Percentiles rank a stretch among this genome's conserved stretches.
Conservation (phyloP, 192 early-diverging fungal genomes). For the Podochytrium sp. region DNA sequence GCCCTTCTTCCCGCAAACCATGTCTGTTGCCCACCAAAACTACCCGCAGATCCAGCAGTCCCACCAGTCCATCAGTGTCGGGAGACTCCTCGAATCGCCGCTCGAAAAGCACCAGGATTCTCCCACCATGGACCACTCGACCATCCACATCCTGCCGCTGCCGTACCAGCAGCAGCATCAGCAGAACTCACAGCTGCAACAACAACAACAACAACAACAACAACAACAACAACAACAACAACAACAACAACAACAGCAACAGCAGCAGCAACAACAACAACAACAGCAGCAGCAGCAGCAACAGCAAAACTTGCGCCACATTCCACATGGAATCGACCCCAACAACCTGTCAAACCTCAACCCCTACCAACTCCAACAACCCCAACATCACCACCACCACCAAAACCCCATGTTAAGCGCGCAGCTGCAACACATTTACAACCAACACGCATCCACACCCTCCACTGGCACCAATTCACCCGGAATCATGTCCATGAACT, state of each 20-base stretch:
- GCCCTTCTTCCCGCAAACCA: too few relatives aligned
- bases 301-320: not conserved
- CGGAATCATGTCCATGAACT: too few relatives aligned
- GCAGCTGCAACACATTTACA: too few relatives aligned
- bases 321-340: not conserved
- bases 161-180: not conserved
- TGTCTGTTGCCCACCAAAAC: too few relatives aligned
- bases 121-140: too few relatives aligned
- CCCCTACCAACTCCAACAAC: not conserved
- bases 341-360: not conserved
- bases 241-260: not conserved
- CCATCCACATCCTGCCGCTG: too few relatives aligned
- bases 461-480: not conserved
- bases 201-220: conserved; percentile 1
- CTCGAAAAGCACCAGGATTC: too few relatives aligned
- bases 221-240: not conserved
- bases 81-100: too few relatives aligned
- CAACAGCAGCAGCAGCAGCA: not conserved
- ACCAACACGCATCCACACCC: too few relatives aligned
- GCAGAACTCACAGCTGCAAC: not conserved
- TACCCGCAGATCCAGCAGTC: too few relatives aligned
- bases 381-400: too few relatives aligned
- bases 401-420: not conserved
- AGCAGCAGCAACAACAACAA: not conserved
- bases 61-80: too few relatives aligned